A percentile compares a stretch with the other conserved stretches of the same genome.
phyloP scores from a whole-genome alignment of 1,139 yeast genomes.

The Pichia sp. region DNA sequence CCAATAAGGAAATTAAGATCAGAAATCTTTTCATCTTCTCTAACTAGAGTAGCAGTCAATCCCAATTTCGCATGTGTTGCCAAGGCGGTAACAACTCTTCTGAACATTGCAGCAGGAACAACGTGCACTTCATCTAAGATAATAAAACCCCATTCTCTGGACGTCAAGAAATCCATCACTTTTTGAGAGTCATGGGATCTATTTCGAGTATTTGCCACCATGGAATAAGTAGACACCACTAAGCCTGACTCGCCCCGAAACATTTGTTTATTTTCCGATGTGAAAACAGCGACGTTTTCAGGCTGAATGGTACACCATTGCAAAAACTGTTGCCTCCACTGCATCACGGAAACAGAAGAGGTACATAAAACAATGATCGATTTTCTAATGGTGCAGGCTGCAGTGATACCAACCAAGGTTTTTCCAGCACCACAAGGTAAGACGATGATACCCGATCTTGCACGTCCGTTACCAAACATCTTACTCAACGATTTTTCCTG shows the following conservation, averaged over 20 bases:
- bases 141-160: conserved; percentile 98
- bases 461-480: conserved; percentile 99
- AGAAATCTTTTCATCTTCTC: conserved; percentile 98
- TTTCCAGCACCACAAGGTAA: conserved; percentile 99
- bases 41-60: conserved; percentile 91
- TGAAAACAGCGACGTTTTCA: conserved; percentile 93
- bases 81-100: conserved; percentile 95
- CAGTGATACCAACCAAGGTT: conserved; percentile 96
- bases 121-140: conserved; percentile 98
- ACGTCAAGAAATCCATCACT: conserved; percentile 95
- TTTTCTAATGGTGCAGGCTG: conserved; percentile 95
- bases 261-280: conserved; percentile 96
- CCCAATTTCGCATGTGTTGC: conserved; percentile 98
- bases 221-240: conserved; percentile 94
- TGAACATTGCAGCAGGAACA: conserved; percentile 99
- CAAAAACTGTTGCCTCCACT: conserved; percentile 97
- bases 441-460: conserved; percentile 95
- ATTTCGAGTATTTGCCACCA: conserved; percentile 97
- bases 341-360: conserved; percentile 98
- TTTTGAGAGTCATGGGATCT: conserved; percentile 97
- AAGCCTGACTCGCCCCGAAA: conserved; percentile 93
- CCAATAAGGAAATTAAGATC: conserved; percentile 97
- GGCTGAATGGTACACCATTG: conserved; percentile 99
- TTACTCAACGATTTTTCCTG: conserved; percentile 94
- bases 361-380: conserved; percentile 95